Base-by-base conservation (phyloP, 345 rosid genomes). In the Linum lewisii region DNA sequence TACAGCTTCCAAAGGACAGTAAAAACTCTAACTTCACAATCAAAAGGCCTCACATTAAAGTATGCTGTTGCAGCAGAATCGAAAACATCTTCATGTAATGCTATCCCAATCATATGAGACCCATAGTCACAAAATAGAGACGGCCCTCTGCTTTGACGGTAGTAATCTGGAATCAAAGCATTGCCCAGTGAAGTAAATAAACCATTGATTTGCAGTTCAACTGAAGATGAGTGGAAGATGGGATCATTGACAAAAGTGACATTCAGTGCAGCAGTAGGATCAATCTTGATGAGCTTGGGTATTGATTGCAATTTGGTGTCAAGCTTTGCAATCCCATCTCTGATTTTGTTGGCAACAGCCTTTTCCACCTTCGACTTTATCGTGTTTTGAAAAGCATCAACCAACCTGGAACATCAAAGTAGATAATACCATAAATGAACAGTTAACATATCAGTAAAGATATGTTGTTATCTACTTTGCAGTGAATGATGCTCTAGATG, bases 201-300 rank as follows among this genome's bases (percentile, higher is more conserved):
- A 44, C 97, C 95, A 64, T 69, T 47, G 20, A 86, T 58, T 63
- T 61, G 63, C 63, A 84, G 71, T 77, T 73, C 75, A 42, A 84
- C 62, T 2, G 83, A 80, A 58, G 90, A 83, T 68, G 68, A 54
- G 47, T 65, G 63, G 49, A 82, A 36, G 0, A 69, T 59, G 49
- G 95, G 95, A 66, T 69, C 70, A 50, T 69, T 74, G 44, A 74
- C 66, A 54, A 86, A 81, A 66, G 86, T 77, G 72, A 81, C 76
- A 75, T 90, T 86, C 66, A 90, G 55, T 24, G 82, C 69, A 57
- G 82, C 84, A 59, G 63, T 68, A 59, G 66, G 68, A 63, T 77
- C 79, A 15, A 86, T 66, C 51, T 74, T 66, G 42, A 69, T 63
- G 44, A 72, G 63, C 47, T 80, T 84, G 6, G 97, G 97, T 71